Conservation (phyloP, 2,329 filamentous ascomycete species). For the Scortechinia acanthostroma region DNA sequence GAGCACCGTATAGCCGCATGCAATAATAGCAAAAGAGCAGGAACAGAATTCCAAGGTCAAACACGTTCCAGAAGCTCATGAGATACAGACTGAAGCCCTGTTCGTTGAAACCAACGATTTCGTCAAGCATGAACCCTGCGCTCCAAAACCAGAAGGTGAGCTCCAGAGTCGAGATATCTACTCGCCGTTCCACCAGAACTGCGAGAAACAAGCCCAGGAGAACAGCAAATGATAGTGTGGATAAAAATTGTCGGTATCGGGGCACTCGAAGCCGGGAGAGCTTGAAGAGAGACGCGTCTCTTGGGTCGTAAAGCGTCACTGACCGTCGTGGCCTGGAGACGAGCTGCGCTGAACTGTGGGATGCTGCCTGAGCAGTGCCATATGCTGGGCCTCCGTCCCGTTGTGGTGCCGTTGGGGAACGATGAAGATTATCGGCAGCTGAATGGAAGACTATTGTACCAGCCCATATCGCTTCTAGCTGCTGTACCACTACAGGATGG, state of each 20-base stretch:
- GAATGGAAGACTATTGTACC: slow-evolving; percentile 93
- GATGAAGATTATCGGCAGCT: slow-evolving; percentile 76
- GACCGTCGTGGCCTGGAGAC: slow-evolving; percentile 46
- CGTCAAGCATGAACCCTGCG: slow-evolving; percentile 91
- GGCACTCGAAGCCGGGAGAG: slow-evolving; percentile 84
- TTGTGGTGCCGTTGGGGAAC: slow-evolving; percentile 32
- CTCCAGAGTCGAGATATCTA: slow-evolving; percentile 76
- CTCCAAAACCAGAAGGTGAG: slow-evolving; percentile 97
- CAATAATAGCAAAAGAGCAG: slow-evolving; percentile 84
- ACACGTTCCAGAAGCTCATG: slow-evolving; percentile 96
- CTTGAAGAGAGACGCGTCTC: slow-evolving; percentile 85
- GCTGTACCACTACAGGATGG: slow-evolving; percentile 84
- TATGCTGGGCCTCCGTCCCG: no score
- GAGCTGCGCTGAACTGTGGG: not conserved
- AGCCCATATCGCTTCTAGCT: slow-evolving; percentile 95
- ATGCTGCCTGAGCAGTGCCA: not conserved
- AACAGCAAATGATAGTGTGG: slow-evolving; percentile 78
- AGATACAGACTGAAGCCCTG: slow-evolving; percentile 94
- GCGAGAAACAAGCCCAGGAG: slow-evolving; percentile 80
- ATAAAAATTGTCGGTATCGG: slow-evolving; percentile 83
- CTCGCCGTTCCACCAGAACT: slow-evolving; percentile 69
- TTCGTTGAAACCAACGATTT: slow-evolving; percentile 91
- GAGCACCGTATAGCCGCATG: slow-evolving; percentile 79
- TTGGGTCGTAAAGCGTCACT: slow-evolving; percentile 81
- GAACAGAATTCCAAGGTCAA: slow-evolving; percentile 82